Evolutionary conservation across 129 eudicot species (phyloP).

Genomic region (Flaveria bidentis): DNA sequence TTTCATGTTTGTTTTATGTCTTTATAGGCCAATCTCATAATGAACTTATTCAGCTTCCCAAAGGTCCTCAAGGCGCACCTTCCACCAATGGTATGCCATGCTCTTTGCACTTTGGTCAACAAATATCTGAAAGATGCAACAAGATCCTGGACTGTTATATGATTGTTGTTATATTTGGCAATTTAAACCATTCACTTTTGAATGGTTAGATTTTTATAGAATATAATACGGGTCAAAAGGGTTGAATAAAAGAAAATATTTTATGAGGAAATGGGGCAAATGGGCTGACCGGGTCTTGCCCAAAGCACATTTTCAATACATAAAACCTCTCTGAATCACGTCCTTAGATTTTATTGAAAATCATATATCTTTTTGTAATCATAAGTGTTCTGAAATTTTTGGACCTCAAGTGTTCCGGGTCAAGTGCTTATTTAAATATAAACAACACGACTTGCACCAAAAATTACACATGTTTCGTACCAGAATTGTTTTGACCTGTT

Average conservation of each 20-base stretch:
- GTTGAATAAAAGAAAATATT: background rate
- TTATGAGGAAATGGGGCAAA: background rate
- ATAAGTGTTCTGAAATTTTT: background rate
- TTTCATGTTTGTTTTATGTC: slow-evolving; percentile 33
- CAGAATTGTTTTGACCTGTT: background rate
- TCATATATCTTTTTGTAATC: background rate
- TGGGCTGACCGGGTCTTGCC: background rate
- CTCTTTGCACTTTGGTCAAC: slow-evolving; percentile 4
- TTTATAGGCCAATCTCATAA: slow-evolving; percentile 42
- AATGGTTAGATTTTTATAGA: background rate
- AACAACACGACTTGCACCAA: background rate
- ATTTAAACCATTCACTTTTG: background rate
- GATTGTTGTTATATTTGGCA: background rate
- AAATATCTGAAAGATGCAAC: slow-evolving; percentile 20
- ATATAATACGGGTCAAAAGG: background rate
- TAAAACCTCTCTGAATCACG: background rate
- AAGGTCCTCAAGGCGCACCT: slow-evolving; percentile 29
- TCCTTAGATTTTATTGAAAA: background rate
- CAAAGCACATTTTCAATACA: background rate
- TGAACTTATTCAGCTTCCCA: slow-evolving; percentile 30
- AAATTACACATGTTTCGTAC: background rate
- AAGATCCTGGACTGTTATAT: slow-evolving; percentile 4
- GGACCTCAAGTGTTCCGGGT: background rate
- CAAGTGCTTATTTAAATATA: background rate
- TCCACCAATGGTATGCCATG: slow-evolving; percentile 32